phyloP scores from a whole-genome alignment of 768 basidiomycete genomes.

The Butyriboletus loyo region DNA sequence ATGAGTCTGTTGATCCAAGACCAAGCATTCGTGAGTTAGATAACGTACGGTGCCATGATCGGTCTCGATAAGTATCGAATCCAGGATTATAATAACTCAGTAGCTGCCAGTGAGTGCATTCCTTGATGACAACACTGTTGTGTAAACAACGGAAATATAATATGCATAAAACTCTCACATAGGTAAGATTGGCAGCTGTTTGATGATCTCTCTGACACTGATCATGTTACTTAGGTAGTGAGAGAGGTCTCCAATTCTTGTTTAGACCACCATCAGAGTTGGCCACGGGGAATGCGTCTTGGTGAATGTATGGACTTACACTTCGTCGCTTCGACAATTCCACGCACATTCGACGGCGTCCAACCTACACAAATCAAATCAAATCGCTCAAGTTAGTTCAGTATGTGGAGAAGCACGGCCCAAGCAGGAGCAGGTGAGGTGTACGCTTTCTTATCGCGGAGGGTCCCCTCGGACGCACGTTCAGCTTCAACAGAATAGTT shows the following conservation, averaged over 20 bases:
- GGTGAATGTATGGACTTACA: conserved; percentile 41
- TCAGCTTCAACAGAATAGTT: conserved; percentile 63
- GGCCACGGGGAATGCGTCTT: not conserved
- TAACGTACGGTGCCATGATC: conserved; percentile 77
- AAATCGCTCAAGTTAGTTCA: conserved; percentile 80
- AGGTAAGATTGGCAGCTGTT: conserved; percentile 67
- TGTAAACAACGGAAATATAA: not conserved
- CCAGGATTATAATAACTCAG: conserved; percentile 80
- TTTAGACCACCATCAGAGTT: conserved; percentile 37
- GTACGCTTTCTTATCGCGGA: conserved; percentile 71
- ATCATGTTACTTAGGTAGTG: conserved; percentile 24
- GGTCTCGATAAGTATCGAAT: conserved; percentile 55
- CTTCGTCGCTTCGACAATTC: conserved; percentile 78
- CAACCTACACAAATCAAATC: conserved; percentile 44
- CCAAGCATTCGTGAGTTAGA: not conserved
- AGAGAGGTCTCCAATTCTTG: conserved; percentile 73
- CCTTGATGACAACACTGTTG: conserved; percentile 39
- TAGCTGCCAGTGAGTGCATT: conserved; percentile 67
- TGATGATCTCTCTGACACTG: conserved; percentile 52
- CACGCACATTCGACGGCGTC: conserved; percentile 63
- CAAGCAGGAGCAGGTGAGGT: conserved; percentile 82
- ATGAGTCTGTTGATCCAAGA: conserved; percentile 45
- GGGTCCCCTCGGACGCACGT: conserved; percentile 71
- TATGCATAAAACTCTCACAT: conserved; percentile 46
- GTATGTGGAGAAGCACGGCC: conserved; percentile 78